These are phyloP conservation scores for Phlyctochytrium arcticum DNA, from an alignment of 192 early-diverging fungal species.

Conservation along the genomic window DNA sequence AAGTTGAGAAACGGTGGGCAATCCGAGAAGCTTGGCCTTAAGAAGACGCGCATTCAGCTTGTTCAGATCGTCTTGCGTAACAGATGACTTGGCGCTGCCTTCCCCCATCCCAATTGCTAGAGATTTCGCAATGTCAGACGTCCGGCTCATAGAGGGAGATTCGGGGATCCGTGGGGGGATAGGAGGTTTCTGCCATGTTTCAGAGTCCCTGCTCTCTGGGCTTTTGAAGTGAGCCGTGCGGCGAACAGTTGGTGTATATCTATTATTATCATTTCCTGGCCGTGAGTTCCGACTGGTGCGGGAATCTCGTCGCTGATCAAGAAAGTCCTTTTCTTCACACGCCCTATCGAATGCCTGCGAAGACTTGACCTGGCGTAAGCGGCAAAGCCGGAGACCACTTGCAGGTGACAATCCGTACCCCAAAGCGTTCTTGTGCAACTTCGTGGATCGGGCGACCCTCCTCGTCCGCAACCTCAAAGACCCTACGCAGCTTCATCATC, in stretches of 20 bases:
- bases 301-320: slow-evolving; percentile 47
- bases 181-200: no score
- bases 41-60: slow-evolving; percentile 76
- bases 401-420: slow-evolving; percentile 39
- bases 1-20: slow-evolving; percentile 49
- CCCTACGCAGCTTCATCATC: slow-evolving; percentile 72
- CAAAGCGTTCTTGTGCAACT: slow-evolving; percentile 69
- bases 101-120: no score
- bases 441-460: slow-evolving; percentile 57
- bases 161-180: no score
- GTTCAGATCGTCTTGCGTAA: slow-evolving; percentile 74
- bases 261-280: no score
- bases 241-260: no score
- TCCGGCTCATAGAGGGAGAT: no score
- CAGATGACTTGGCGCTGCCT: no score
- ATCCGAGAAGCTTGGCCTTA: slow-evolving; percentile 71
- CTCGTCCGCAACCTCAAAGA: slow-evolving; percentile 65
- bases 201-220: no score
- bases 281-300: no score
- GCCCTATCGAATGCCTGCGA: slow-evolving; percentile 64
- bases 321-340: slow-evolving; percentile 56
- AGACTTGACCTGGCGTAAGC: no score
- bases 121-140: no score
- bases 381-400: background rate
- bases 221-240: no score